Evolutionary conservation across 1,284 basidiomycete genomes (phyloP).

Genomic region (Chiua sp.): DNA sequence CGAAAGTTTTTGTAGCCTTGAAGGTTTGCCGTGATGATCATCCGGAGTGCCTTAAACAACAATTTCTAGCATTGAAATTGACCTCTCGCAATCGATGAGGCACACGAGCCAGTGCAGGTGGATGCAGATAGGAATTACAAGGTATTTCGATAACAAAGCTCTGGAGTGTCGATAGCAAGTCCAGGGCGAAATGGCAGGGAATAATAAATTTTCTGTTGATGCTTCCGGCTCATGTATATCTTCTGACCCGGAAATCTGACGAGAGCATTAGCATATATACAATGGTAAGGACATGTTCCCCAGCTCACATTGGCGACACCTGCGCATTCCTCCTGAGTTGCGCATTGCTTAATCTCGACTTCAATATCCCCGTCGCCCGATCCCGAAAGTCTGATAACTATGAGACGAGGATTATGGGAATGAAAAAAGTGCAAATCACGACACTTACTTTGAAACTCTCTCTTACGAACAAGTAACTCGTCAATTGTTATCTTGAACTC

Average conservation of each 20-base stretch:
- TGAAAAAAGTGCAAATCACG: not conserved
- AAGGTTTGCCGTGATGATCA: not conserved
- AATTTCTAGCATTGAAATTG: not conserved
- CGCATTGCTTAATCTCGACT: not conserved
- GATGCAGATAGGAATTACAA: not conserved
- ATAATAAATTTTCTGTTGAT: not conserved
- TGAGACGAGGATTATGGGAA: not conserved
- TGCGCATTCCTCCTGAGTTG: not conserved
- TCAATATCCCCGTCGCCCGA: not conserved
- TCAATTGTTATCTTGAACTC: not conserved
- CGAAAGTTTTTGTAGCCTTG: not conserved
- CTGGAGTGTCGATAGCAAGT: not conserved
- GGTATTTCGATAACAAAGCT: not conserved
- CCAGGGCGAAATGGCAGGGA: not conserved
- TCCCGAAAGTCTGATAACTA: not conserved
- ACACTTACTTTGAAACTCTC: not conserved
- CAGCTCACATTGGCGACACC: not conserved
- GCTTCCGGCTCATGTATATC: not conserved
- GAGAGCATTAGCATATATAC: not conserved
- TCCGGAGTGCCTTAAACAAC: not conserved
- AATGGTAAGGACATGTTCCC: not conserved
- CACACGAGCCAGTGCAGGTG: not conserved
- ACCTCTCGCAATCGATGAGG: not conserved
- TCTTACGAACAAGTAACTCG: not conserved
- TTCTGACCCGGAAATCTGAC: not conserved